A percentile compares a stretch with the other conserved stretches of the same genome.
phyloP scores from a whole-genome alignment of 306 rosid species.

The Cucurbita maxima region DNA sequence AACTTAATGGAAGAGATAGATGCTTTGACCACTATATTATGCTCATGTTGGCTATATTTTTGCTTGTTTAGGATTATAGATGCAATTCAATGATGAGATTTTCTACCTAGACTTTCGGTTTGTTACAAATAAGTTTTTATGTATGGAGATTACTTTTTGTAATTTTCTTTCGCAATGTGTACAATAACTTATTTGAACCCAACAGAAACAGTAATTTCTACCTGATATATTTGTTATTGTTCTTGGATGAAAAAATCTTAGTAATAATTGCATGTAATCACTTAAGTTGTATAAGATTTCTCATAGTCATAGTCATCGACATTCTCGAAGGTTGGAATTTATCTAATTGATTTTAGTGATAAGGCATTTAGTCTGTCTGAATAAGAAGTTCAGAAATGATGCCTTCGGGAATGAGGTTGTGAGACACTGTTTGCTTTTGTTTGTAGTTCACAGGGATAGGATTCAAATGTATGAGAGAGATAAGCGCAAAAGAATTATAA shows the following conservation, averaged over 20 bases:
- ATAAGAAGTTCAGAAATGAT: not conserved
- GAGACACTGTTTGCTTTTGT: not conserved
- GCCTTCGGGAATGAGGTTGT: not conserved
- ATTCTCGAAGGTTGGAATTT: not conserved
- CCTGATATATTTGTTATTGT: not conserved
- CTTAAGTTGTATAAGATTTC: not conserved
- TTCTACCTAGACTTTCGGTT: not conserved
- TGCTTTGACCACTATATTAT: not conserved
- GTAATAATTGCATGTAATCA: not conserved
- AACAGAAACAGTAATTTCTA: not conserved
- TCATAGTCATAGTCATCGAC: not conserved
- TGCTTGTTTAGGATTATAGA: not conserved
- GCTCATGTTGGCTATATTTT: not conserved
- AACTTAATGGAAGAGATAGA: not conserved
- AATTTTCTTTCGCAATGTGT: not conserved
- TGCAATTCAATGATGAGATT: not conserved
- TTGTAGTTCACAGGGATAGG: not conserved
- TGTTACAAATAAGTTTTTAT: not conserved
- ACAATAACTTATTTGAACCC: not conserved
- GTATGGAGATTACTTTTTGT: not conserved
- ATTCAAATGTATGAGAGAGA: not conserved
- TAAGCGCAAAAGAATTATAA: no score
- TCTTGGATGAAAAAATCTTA: not conserved
- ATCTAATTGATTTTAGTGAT: not conserved
- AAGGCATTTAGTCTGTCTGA: not conserved